These are phyloP conservation scores for Suhomyces atakaporum DNA, from an alignment of 1,139 yeast species.

Conservation along the genomic window DNA sequence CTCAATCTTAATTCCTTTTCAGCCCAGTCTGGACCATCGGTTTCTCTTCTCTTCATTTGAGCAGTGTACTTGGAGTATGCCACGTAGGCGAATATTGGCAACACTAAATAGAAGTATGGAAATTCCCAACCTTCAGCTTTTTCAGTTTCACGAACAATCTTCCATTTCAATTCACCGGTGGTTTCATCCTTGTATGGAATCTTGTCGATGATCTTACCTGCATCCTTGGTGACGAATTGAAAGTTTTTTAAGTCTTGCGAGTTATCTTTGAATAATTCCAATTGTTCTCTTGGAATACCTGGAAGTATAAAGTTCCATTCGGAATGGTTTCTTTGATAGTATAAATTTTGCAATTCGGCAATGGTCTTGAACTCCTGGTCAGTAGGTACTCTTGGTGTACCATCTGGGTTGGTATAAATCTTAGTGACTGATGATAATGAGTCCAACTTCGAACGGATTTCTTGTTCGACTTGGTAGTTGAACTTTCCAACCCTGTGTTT, in stretches of 20 bases:
- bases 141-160: constrained; percentile 70
- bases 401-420: constrained; percentile 75
- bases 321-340: constrained; percentile 60
- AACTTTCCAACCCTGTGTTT: constrained; percentile 43
- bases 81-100: constrained; percentile 53
- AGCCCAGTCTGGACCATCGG: constrained; percentile 73
- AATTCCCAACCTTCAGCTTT: constrained; percentile 86
- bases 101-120: constrained; percentile 71
- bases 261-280: constrained; percentile 62
- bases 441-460: constrained; percentile 46
- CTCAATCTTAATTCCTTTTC: constrained; percentile 79
- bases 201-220: constrained; percentile 74
- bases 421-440: constrained; percentile 57
- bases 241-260: constrained; percentile 62
- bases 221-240: constrained; percentile 61
- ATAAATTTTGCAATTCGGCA: constrained; percentile 68
- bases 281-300: constrained; percentile 54
- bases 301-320: constrained; percentile 63
- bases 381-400: constrained; percentile 69
- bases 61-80: constrained; percentile 50
- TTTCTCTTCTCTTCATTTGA: constrained; percentile 45
- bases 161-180: constrained; percentile 81
- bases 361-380: constrained; percentile 74
- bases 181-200: constrained; percentile 79
- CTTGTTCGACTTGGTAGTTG: constrained; percentile 44